Base-by-base conservation (phyloP, 305 asterid species). In the Coffea humblotiana region DNA sequence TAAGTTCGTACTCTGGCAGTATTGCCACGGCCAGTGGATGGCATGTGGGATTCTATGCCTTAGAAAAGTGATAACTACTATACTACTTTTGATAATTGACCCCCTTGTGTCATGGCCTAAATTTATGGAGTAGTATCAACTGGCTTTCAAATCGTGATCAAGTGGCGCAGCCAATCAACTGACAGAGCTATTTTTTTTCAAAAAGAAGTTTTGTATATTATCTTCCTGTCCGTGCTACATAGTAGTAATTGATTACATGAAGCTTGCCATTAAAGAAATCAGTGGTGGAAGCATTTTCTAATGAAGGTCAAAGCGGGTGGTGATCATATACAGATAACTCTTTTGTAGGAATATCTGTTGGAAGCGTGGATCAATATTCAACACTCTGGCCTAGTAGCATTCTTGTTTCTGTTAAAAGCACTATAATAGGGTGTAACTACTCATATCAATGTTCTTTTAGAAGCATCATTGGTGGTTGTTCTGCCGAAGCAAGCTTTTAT, bases 181-280 rank as follows among this genome's bases (percentile, higher is more conserved):
- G 49, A 23, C 7, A 74, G 29, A 40, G 48, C 4, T 5, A 3
- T 23, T 61, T 61, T 61, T 37, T 40, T 40, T 40, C 43, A 40
- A 40, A 40, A 40, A 40, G 32, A 32, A 27, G 16, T 23, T 56
- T 71, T 71, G 23, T 47, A 45, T 65, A 29, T 61, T 61, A 72
- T 79, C 82, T 72, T 21, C 25, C 19, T 60, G 8, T 40, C 61
- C 48, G 51, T 29, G 61, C 12, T 72, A 72, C 78, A 72, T 32
- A 32, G 32, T 1, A 32, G 32, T 3, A 40, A 40, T 40, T 72
- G 74, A 79, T 69, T 65, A 29, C 78, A 35, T 64, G 27, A 79
- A 64, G 52, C 78, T 79, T 79, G 40, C n/a, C 45, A 63, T 74
- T 63, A 45, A 79, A 79, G 78, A 43, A 63, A 72, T 37, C 67